Evolutionary conservation across 371 early-diverging fungal genomes (phyloP).

Genomic region (Mucor plumbeus): DNA sequence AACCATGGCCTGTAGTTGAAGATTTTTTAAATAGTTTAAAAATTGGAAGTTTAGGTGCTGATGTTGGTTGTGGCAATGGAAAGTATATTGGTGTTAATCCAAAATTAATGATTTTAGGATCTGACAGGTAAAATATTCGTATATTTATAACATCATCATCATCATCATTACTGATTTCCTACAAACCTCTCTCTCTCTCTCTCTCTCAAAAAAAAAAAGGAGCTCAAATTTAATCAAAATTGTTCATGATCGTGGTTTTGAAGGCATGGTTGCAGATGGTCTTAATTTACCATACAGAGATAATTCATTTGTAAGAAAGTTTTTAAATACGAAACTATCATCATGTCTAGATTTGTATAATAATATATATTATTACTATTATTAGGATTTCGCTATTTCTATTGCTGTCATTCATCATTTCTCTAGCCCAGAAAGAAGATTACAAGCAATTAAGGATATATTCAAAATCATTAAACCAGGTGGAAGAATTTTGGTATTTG

Average conservation of each 20-base stretch:
- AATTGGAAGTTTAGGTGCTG: conserved; percentile 83
- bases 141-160: not conserved
- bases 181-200: not conserved
- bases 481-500: conserved; percentile 85
- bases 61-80: conserved; percentile 98
- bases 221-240: conserved; percentile 84
- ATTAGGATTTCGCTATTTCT: conserved; percentile 89
- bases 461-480: conserved; percentile 75
- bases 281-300: conserved; percentile 78
- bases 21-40: conserved; percentile 69
- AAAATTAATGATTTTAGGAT: conserved; percentile 78
- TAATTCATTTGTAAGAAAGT: conserved; percentile 67
- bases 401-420: conserved; percentile 98
- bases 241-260: conserved; percentile 75
- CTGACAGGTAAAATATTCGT: conserved; percentile 70
- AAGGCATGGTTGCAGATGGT: conserved; percentile 87
- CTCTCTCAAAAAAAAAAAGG: conserved; percentile 32
- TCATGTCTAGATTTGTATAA: not conserved
- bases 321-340: too few species aligned
- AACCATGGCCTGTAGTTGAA: conserved; percentile 98
- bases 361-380: not conserved
- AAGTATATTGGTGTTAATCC: conserved; percentile 92
- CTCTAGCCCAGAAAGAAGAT: conserved; percentile 77
- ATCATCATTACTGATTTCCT: not conserved
- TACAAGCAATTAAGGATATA: conserved; percentile 79